Conservation (phyloP, 139 green algal species). For the Chlorella vulgaris region DNA sequence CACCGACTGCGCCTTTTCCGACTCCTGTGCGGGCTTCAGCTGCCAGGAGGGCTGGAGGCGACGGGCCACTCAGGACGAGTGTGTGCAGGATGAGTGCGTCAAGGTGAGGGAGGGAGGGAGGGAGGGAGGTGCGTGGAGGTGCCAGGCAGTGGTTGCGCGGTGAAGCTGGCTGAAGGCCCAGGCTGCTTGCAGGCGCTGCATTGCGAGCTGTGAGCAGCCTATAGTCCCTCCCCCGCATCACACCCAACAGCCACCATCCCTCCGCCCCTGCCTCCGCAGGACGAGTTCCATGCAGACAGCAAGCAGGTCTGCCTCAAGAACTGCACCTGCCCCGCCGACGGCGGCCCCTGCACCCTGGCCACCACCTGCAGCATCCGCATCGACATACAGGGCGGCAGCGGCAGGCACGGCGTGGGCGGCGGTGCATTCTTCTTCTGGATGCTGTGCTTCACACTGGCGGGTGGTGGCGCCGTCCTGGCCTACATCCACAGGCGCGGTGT, state of each 20-base stretch:
- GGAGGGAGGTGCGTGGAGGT: background rate
- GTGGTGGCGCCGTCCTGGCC: background rate
- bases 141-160: background rate
- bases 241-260: background rate
- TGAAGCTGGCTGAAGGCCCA: too few relatives aligned
- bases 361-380: slow-evolving; percentile 16
- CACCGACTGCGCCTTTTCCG: slow-evolving; percentile 3
- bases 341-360: slow-evolving; percentile 32
- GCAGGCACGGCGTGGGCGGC: background rate
- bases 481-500: slow-evolving; percentile 28
- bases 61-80: background rate
- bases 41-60: slow-evolving; percentile 25
- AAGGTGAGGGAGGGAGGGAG: slow-evolving; percentile 10
- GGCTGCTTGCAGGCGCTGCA: too few relatives aligned
- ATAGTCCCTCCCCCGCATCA: background rate
- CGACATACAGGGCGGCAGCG: background rate
- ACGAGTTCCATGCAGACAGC: background rate
- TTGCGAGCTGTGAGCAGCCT: background rate
- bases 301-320: slow-evolving; percentile 18
- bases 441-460: background rate
- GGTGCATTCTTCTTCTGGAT: slow-evolving; percentile 16
- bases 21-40: slow-evolving; percentile 30
- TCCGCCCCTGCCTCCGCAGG: slow-evolving; percentile 9
- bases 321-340: slow-evolving; percentile 41
- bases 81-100: slow-evolving; percentile 41